Conservation (phyloP, 1,284 basidiomycete species). For the Laetiporus sulphureus region DNA sequence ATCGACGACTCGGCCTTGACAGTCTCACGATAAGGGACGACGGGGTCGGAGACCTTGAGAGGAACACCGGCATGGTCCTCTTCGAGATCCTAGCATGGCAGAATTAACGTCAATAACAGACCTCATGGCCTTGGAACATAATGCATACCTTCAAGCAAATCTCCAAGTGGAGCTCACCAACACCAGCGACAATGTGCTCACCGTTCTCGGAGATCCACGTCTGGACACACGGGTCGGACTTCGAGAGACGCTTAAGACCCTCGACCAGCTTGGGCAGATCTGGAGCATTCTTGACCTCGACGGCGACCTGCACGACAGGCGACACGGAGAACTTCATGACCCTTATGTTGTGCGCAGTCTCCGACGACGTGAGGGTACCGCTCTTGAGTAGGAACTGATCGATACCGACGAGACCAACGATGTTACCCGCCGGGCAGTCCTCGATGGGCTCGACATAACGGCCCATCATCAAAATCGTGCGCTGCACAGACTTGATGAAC, state of each 20-base stretch:
- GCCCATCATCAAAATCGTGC: constrained; percentile 99
- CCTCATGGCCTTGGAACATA: not conserved
- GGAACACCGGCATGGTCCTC: constrained; percentile 99
- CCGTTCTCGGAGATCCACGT: constrained; percentile 90
- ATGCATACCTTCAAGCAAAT: constrained; percentile 89
- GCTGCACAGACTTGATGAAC: constrained; percentile 97
- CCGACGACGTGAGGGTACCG: constrained; percentile 95
- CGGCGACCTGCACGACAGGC: constrained; percentile 98
- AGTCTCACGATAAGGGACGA: constrained; percentile 98
- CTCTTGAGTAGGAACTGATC: constrained; percentile 99
- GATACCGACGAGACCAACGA: constrained; percentile 98
- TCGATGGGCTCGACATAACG: constrained; percentile 98
- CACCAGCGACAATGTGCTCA: constrained; percentile 99
- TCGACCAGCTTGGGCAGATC: constrained; percentile 99
- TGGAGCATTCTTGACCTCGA: constrained; percentile 99
- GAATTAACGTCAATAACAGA: not conserved
- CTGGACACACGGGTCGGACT: constrained; percentile 99
- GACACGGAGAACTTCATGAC: constrained; percentile 99
- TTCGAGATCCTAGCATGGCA: constrained; percentile 74
- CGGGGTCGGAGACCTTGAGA: constrained; percentile 98
- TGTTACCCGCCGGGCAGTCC: constrained; percentile 99
- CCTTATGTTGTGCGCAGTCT: constrained; percentile 99
- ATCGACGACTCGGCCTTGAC: constrained; percentile 96
- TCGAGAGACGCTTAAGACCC: constrained; percentile 99
- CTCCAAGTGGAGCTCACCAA: constrained; percentile 98